Conservation (phyloP, 441 rosid genomes). For the Corymbia calophylla region DNA sequence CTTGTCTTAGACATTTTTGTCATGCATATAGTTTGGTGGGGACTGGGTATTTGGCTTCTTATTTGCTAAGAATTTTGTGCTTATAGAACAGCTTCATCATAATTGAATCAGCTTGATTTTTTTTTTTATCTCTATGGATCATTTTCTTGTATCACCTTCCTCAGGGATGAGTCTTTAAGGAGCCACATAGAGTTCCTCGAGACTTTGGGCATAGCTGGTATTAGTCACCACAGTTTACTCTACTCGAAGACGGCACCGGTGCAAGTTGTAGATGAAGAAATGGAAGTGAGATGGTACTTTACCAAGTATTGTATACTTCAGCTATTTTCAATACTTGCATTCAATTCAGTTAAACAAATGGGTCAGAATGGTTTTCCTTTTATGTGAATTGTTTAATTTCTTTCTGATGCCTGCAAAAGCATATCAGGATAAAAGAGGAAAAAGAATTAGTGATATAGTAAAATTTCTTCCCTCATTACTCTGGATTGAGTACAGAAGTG, state of each 20-base stretch:
- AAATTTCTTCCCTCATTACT: not conserved
- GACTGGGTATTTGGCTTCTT: not conserved
- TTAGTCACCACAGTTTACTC: constrained; percentile 90
- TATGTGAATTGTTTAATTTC: not conserved
- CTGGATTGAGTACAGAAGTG: not conserved
- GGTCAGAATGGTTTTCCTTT: not conserved
- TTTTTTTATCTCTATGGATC: not conserved
- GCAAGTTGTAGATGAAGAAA: constrained; percentile 54
- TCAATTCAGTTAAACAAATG: not conserved
- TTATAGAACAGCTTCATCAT: not conserved
- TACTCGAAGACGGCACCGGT: constrained; percentile 80
- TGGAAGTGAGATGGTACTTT: constrained; percentile 45
- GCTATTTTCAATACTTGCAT: not conserved
- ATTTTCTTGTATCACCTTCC: not conserved
- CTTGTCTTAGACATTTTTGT: not conserved
- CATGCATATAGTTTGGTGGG: not conserved
- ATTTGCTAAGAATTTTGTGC: not conserved
- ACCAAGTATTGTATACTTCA: not conserved
- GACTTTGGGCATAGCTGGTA: constrained; percentile 84
- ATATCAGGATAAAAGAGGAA: not conserved
- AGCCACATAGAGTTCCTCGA: constrained; percentile 60
- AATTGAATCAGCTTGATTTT: not conserved
- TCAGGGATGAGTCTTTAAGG: constrained; percentile 61
- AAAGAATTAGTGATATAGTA: not conserved
- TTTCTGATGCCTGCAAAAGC: not conserved